Base-by-base conservation (phyloP, 1,284 basidiomycete species). In the Puccinia novopanici region DNA sequence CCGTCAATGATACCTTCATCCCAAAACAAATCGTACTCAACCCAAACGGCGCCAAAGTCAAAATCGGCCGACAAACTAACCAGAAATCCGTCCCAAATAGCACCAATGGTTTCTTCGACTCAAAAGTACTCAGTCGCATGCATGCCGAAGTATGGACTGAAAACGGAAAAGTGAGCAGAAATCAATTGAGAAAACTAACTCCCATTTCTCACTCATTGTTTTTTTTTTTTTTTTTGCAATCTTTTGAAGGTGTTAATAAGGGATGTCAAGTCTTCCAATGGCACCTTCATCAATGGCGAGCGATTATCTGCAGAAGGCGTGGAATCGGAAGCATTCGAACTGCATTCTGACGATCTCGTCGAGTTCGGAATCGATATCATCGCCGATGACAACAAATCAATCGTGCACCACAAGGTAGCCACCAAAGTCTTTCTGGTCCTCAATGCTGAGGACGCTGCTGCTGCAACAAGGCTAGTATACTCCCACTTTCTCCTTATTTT, bases 301-400 rank as follows among this genome's bases (percentile, higher is more conserved):
- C 89, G 96, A 65, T 90, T 99, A 63, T 94, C 92, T 82, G 89
- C 90, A 0, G 95, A 99, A 86, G 92, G 93, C 37, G 89, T 93
- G 80, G 95, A 98, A 87, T 95, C 93, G 0, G 93, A 97, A 48
- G 93, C 94, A 0, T 96, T 91, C 83, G 94, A 98, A 87, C 90
- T 99, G 59, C 95, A 97, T 88, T 92, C 90, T 67, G 95, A 97
- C 84, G 95, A 98, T 85, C 92, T 95, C 82, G 91, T 94, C 82
- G 95, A 98, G 90, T 98, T 98, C 85, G 95, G 96, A 82, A 99
- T 99, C 85, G 97, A 99, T 87, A 99, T 99, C 82, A 93, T 98
- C 80, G 94, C 94, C 82, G 96, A 99, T 85, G 97, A 99, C 88
- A 98, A 97, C 89, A 94, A 95, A 87, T 95, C 94, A 0, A 95